Conservation (phyloP, 768 basidiomycete genomes). For the Termitomyces sp. region DNA sequence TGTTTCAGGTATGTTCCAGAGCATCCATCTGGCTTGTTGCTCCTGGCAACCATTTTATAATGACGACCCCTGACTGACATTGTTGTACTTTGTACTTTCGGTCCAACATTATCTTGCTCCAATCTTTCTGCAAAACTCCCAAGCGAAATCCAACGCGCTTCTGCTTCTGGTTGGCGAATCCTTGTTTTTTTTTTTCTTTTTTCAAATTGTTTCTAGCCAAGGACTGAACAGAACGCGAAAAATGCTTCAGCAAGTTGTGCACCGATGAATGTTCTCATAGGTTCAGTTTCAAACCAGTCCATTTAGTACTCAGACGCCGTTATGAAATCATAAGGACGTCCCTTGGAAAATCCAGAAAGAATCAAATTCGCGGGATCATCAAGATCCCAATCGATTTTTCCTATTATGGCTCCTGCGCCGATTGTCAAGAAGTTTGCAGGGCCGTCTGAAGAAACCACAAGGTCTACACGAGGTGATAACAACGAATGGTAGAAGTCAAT, state of each 20-base stretch:
- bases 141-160: not conserved
- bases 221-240: not conserved
- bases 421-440: constrained; percentile 10
- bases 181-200: not conserved
- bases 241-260: not conserved
- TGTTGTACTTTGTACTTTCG: not conserved
- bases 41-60: not conserved
- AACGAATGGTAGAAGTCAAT: constrained; percentile 18
- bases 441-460: constrained; percentile 15
- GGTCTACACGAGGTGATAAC: constrained; percentile 26
- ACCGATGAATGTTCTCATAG: not conserved
- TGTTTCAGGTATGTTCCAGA: not conserved
- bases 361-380: constrained; percentile 1
- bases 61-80: not conserved
- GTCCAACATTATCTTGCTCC: not conserved
- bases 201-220: not conserved
- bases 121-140: not conserved
- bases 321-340: not conserved
- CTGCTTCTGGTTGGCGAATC: not conserved
- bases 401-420: not conserved
- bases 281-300: not conserved
- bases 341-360: not conserved
- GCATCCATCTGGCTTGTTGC: not conserved
- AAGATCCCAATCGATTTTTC: constrained; percentile 13
- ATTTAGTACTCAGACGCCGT: not conserved